Conservation (phyloP, 495 filamentous ascomycete genomes). For the Tuber umbilicatum region DNA sequence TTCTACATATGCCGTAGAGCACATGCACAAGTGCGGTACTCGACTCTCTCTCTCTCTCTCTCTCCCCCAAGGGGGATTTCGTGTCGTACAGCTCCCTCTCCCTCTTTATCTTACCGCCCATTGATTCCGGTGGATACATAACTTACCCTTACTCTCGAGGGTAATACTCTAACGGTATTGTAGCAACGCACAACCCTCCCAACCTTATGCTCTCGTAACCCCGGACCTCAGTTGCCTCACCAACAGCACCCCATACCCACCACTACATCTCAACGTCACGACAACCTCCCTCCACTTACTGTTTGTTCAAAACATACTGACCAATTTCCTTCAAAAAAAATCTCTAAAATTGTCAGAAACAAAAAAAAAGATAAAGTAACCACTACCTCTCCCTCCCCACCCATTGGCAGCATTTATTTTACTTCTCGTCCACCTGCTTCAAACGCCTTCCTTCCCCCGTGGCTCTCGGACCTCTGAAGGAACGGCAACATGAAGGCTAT, state of each 20-base stretch:
- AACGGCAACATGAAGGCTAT: conserved; percentile 50
- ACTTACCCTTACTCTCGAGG: neutral
- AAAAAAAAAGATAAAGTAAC: neutral
- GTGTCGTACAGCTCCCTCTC: neutral
- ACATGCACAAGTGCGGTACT: neutral
- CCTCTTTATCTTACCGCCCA: neutral
- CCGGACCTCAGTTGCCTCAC: conserved; percentile 1
- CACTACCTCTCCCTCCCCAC: neutral
- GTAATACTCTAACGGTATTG: neutral
- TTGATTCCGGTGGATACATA: neutral
- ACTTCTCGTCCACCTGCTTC: conserved; percentile 14
- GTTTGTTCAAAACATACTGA: neutral
- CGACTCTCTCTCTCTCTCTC: neutral
- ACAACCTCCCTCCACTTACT: neutral
- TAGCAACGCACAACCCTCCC: neutral
- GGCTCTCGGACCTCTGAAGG: conserved; percentile 18
- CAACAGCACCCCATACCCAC: neutral
- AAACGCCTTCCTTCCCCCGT: conserved; percentile 22
- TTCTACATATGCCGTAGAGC: neutral
- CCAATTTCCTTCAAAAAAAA: neutral
- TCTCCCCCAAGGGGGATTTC: neutral
- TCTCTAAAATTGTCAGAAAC: neutral
- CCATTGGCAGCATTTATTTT: neutral
- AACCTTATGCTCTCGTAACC: neutral
- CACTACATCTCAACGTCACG: neutral